Evolutionary conservation across 768 basidiomycete species (phyloP).

Genomic region (Boletellus sp.): DNA sequence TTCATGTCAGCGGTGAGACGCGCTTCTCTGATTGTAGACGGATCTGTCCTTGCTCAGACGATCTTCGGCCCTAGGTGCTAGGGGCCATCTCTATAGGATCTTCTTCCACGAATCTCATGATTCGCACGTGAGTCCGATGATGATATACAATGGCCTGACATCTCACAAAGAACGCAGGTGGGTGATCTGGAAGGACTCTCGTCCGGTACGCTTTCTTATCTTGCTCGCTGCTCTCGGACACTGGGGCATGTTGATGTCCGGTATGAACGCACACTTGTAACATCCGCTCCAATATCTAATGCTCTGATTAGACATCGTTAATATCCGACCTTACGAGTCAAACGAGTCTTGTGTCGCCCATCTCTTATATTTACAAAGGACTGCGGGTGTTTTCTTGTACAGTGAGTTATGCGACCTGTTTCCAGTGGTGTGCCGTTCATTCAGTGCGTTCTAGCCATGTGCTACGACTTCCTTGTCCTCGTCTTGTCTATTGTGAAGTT

Average conservation of each 20-base stretch:
- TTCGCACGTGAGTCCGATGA: slow-evolving; percentile 12
- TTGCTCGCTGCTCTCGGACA: slow-evolving; percentile 5
- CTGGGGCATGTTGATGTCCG: slow-evolving; percentile 7
- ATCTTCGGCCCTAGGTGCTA: background rate
- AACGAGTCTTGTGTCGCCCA: background rate
- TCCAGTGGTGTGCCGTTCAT: background rate
- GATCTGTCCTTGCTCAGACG: background rate
- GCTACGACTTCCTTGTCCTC: slow-evolving; percentile 19
- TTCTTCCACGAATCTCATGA: slow-evolving; percentile 15
- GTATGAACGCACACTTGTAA: background rate
- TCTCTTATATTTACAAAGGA: background rate
- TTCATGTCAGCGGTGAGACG: slow-evolving; percentile 2
- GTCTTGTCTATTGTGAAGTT: slow-evolving; percentile 14
- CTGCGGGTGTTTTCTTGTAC: slow-evolving; percentile 8
- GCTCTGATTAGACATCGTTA: slow-evolving; percentile 1
- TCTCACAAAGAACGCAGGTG: slow-evolving; percentile 6
- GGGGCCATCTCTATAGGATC: slow-evolving; percentile 6
- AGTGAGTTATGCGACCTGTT: slow-evolving; percentile 6
- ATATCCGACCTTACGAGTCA: background rate
- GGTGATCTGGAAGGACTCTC: slow-evolving; percentile 12
- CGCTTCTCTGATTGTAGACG: background rate
- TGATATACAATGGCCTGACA: background rate
- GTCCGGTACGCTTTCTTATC: slow-evolving; percentile 1
- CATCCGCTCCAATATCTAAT: background rate
- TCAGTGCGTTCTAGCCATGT: slow-evolving; percentile 3